These are phyloP conservation scores for Candida gorgasii DNA, from an alignment of 805 yeast species.

Conservation along the genomic window DNA sequence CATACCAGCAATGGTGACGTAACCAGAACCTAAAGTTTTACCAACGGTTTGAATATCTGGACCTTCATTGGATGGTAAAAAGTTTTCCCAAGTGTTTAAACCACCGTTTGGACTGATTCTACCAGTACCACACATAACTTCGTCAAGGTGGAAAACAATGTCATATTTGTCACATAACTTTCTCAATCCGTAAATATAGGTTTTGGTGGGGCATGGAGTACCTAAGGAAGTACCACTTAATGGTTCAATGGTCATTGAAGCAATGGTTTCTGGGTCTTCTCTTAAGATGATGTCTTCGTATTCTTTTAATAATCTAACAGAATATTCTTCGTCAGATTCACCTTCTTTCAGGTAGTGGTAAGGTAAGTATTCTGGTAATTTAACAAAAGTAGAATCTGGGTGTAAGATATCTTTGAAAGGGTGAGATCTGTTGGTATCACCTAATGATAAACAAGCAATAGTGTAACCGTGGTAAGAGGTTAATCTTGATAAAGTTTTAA, in stretches of 20 bases:
- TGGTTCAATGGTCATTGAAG: constrained; percentile 27
- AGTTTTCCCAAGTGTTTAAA: constrained; percentile 33
- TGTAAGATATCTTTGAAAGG: constrained; percentile 24
- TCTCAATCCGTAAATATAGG: constrained; percentile 29
- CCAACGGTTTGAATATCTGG: constrained; percentile 35
- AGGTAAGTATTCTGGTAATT: constrained; percentile 25
- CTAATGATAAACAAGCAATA: constrained; percentile 27
- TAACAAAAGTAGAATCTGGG: constrained; percentile 19
- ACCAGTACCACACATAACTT: constrained; percentile 41
- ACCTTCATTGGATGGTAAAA: constrained; percentile 24
- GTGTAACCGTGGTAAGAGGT: constrained; percentile 31
- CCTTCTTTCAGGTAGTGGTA: constrained; percentile 29
- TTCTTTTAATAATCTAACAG: constrained; percentile 21
- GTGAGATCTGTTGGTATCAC: constrained; percentile 19
- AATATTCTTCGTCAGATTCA: constrained; percentile 24
- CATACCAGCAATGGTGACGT: constrained; percentile 32
- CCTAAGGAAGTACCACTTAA: constrained; percentile 31
- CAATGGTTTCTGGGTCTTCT: constrained; percentile 31
- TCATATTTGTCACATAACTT: constrained; percentile 33
- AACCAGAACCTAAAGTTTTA: constrained; percentile 32
- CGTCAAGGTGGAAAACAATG: constrained; percentile 31
- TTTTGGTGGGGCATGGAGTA: constrained; percentile 27
- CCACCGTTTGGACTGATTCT: constrained; percentile 27
- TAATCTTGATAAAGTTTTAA: constrained; percentile 26
- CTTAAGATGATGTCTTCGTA: constrained; percentile 24